Evolutionary conservation across 805 yeast genomes (phyloP).

Genomic region (Metschnikowia anglica): DNA sequence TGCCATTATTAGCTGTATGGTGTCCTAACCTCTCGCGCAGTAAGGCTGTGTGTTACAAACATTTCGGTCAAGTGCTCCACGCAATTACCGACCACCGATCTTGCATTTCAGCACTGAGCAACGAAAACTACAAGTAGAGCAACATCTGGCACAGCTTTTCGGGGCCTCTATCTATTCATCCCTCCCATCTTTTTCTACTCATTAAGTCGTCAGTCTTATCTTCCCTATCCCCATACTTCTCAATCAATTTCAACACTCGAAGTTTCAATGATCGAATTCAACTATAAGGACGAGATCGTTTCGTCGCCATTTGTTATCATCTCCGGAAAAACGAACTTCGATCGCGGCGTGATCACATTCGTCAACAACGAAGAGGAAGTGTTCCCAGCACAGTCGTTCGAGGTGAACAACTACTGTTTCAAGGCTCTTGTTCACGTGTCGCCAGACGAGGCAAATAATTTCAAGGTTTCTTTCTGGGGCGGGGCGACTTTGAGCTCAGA

Average conservation of each 20-base stretch:
- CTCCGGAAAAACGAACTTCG: slow-evolving; percentile 26
- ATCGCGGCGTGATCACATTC: slow-evolving; percentile 32
- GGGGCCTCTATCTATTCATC: too few relatives aligned
- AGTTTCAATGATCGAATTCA: slow-evolving; percentile 25
- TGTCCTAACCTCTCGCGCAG: too few relatives aligned
- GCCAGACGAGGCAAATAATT: slow-evolving; percentile 57
- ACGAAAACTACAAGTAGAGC: too few relatives aligned
- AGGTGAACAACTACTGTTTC: slow-evolving; percentile 67
- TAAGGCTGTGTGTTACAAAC: too few relatives aligned
- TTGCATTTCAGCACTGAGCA: too few relatives aligned
- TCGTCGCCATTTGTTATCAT: slow-evolving; percentile 41
- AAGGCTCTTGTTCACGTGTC: slow-evolving; percentile 72
- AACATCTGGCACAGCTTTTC: too few relatives aligned
- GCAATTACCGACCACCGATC: too few relatives aligned
- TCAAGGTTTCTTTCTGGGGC: slow-evolving; percentile 50
- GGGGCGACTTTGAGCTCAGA: slow-evolving; percentile 28
- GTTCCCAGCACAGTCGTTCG: slow-evolving; percentile 71
- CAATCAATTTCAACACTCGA: background rate
- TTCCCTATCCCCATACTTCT: background rate
- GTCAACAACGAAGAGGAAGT: slow-evolving; percentile 34
- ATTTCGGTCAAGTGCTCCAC: too few relatives aligned
- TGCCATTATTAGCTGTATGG: too few relatives aligned
- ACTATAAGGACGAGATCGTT: slow-evolving; percentile 38
- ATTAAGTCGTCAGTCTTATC: too few relatives aligned
- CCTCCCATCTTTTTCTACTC: too few relatives aligned